Percentiles rank a stretch among this genome's conserved stretches.
These are phyloP conservation scores for Trichoderma reesei DNA, from an alignment of 495 filamentous ascomycete genomes.

Conservation along the genomic window DNA sequence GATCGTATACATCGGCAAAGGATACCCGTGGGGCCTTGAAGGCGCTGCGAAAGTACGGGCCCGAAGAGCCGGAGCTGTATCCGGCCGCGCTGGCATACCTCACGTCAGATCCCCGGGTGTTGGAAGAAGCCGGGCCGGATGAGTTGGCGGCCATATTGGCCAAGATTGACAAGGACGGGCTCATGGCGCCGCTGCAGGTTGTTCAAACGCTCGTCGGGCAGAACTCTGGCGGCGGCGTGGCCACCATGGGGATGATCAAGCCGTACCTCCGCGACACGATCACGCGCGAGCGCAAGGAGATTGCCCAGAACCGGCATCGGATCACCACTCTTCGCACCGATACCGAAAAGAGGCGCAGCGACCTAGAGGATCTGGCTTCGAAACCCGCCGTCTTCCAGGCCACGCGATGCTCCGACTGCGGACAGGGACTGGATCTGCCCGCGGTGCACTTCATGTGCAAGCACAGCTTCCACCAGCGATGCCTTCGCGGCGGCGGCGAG, in stretches of 20 bases:
- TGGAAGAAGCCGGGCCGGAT: conserved; percentile 78
- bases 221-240: conserved; percentile 54
- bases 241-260: conserved; percentile 96
- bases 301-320: conserved; percentile 68
- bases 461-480: conserved; percentile 89
- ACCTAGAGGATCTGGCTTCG: conserved; percentile 62
- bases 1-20: conserved; percentile 87
- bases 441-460: conserved; percentile 94
- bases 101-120: conserved; percentile 68
- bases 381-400: conserved; percentile 87
- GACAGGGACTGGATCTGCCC: conserved; percentile 65
- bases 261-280: conserved; percentile 83
- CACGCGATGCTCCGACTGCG: conserved; percentile 74
- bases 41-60: conserved; percentile 83
- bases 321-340: conserved; percentile 80
- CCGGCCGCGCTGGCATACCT: conserved; percentile 89
- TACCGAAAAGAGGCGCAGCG: conserved; percentile 65
- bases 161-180: conserved; percentile 77
- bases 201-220: conserved; percentile 73
- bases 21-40: conserved; percentile 85
- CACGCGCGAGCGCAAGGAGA: conserved; percentile 76
- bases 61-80: conserved; percentile 86
- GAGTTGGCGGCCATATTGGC: conserved; percentile 70
- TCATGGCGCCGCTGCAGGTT: conserved; percentile 94
- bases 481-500: conserved; percentile 45